Base-by-base conservation (phyloP, 2,329 filamentous ascomycete genomes). In the Pseudogymnoascus sp. region DNA sequence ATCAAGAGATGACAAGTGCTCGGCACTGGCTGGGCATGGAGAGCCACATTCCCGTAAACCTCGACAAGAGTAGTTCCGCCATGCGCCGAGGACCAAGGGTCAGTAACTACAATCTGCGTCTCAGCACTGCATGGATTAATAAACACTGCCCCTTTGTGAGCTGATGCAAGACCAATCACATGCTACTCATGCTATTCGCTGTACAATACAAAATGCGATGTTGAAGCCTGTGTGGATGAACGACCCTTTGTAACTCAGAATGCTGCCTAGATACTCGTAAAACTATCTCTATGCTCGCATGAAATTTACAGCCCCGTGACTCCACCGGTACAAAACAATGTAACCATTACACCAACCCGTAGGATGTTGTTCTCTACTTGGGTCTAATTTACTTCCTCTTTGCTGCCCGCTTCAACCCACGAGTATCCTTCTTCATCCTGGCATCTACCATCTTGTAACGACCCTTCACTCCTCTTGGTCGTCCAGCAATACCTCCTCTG, bases 401-500 rank as follows among this genome's bases (percentile, higher is more conserved):
- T 35, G 84, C 82, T 67, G 85, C 72, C 72, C 93, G 84, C 85
- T 96, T 96, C 76, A 93, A 83, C 2, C 89, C 92, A 74, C 92
- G 81, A 62, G 95, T 83, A 80, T 98, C 95, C 87, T 97, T 98
- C 86, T 97, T 97, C 86, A 97, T 86, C 69, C 95, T 84, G 12
- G 90, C 81, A 78, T 98, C 93, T 62, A 99, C 93, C 82, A 99
- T 96, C 82, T 96, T 96, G 76, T 99, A 99, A 69, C 91, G 88
- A 38, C 93, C 93, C 84, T 96, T 97, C 24, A 96, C 91, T 65
- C 93, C 95, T 75, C 86, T 89, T 2, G 95, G 95, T 70, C 93
- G 82, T 19, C 93, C 93, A 74, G 89, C 85, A 72, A 96, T 87
- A 72, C 91, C 93, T 69, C 87, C 88, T 76, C 98, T 97, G 60